phyloP scores from a whole-genome alignment of 495 filamentous ascomycete genomes.

The Tuber borchii region DNA sequence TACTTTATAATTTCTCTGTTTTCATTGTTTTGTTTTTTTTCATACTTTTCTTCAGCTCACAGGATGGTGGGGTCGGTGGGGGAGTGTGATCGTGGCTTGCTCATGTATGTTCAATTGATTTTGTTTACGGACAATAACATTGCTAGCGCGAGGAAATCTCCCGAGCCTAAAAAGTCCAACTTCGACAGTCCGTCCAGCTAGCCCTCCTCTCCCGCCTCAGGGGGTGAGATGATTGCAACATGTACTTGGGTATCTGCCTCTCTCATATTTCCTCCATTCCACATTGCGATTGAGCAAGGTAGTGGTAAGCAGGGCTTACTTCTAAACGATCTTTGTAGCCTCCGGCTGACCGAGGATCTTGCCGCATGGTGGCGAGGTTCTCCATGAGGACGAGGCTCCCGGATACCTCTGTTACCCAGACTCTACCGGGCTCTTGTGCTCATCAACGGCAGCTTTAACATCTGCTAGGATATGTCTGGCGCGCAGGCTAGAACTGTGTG shows the following conservation, averaged over 20 bases:
- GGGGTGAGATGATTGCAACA: background rate
- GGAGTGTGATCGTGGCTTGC: background rate
- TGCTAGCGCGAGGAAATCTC: constrained; percentile 12
- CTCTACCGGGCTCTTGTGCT: constrained; percentile 37
- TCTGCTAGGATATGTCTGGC: constrained; percentile 29
- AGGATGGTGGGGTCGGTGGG: background rate
- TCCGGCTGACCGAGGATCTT: no score
- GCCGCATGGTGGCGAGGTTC: no score
- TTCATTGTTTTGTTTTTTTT: no score
- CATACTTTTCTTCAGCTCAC: no score
- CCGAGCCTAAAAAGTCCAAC: constrained; percentile 10
- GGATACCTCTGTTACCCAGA: constrained; percentile 43
- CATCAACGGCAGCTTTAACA: constrained; percentile 40
- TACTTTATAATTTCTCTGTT: no score
- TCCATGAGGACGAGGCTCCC: constrained; percentile 38
- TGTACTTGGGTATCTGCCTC: background rate
- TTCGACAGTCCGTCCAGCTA: background rate
- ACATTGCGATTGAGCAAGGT: background rate
- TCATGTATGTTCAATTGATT: no score
- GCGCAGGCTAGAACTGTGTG: constrained; percentile 38
- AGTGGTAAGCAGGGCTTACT: no score
- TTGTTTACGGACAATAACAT: background rate
- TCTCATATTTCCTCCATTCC: background rate
- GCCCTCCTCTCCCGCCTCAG: background rate
- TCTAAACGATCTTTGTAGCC: no score